Conservation (phyloP, 495 filamentous ascomycete genomes). For the Trichoderma reesei region DNA sequence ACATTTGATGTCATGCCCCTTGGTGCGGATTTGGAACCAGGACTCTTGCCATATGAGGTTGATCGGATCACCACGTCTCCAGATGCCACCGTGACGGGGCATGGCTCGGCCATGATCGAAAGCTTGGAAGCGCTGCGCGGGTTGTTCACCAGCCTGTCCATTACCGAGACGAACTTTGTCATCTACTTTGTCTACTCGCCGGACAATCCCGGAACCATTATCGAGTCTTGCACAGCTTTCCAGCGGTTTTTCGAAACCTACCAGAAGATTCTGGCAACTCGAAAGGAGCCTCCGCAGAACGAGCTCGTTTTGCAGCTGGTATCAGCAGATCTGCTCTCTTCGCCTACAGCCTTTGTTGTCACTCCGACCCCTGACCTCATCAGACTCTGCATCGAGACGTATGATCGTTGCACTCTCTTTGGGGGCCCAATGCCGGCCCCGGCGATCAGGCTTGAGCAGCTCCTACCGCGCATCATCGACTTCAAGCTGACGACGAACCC, state of each 20-base stretch:
- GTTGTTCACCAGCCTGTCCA: slow-evolving; percentile 23
- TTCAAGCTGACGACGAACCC: slow-evolving; percentile 65
- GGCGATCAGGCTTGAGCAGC: slow-evolving; percentile 65
- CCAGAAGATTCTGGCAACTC: slow-evolving; percentile 40
- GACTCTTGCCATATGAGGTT: slow-evolving; percentile 47
- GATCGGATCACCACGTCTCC: slow-evolving; percentile 27
- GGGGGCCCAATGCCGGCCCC: slow-evolving; percentile 47
- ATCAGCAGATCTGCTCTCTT: slow-evolving; percentile 60
- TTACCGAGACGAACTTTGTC: slow-evolving; percentile 52
- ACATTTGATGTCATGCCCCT: slow-evolving; percentile 49
- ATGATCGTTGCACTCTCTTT: slow-evolving; percentile 67
- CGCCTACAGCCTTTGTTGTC: slow-evolving; percentile 54
- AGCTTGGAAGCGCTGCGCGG: slow-evolving; percentile 27
- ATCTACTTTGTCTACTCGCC: slow-evolving; percentile 83
- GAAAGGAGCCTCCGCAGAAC: slow-evolving; percentile 40
- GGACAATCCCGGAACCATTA: slow-evolving; percentile 49
- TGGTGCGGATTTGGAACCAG: slow-evolving; percentile 42
- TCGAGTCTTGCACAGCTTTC: slow-evolving; percentile 72
- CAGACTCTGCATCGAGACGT: slow-evolving; percentile 71
- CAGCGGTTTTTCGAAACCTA: slow-evolving; percentile 66
- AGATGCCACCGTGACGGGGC: slow-evolving; percentile 17
- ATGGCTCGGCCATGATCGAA: slow-evolving; percentile 20
- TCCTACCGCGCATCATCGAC: slow-evolving; percentile 59
- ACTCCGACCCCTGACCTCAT: slow-evolving; percentile 55
- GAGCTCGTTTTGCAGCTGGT: slow-evolving; percentile 80